phyloP scores from a whole-genome alignment of 176 grass and related monocot species.

The Aegilops umbellulata region DNA sequence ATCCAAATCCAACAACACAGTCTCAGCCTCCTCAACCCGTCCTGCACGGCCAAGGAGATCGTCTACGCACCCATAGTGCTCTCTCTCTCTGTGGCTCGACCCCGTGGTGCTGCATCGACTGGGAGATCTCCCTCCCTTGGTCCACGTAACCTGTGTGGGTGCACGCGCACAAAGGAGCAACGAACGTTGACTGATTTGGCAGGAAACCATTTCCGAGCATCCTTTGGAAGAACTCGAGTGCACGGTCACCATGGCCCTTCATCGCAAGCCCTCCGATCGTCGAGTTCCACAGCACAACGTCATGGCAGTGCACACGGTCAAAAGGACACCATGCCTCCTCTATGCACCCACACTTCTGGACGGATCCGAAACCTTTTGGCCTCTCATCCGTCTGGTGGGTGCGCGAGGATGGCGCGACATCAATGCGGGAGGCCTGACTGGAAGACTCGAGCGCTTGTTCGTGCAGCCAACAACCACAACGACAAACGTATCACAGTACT shows the following conservation, averaged over 20 bases:
- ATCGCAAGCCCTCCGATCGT: slow-evolving; percentile 62
- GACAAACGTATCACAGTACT: too few species aligned
- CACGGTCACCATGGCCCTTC: slow-evolving; percentile 28
- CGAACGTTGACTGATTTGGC: slow-evolving; percentile 44
- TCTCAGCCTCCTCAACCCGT: slow-evolving; percentile 40
- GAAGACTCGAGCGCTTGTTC: background rate
- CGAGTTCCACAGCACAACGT: slow-evolving; percentile 51
- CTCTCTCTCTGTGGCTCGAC: slow-evolving; percentile 53
- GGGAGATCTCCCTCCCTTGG: slow-evolving; percentile 45
- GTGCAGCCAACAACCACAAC: background rate
- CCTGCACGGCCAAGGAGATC: slow-evolving; percentile 54
- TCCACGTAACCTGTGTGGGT: slow-evolving; percentile 47
- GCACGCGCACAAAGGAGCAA: slow-evolving; percentile 54
- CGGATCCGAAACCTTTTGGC: too few species aligned
- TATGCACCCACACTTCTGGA: too few species aligned
- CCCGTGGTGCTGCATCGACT: slow-evolving; percentile 35
- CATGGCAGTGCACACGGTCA: too few species aligned
- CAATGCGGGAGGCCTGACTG: too few species aligned
- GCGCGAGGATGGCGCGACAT: background rate
- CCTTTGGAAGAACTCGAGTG: slow-evolving; percentile 35
- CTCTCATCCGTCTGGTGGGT: background rate
- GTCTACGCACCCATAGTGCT: slow-evolving; percentile 63
- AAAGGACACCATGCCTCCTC: too few species aligned
- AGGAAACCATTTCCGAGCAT: slow-evolving; percentile 21
- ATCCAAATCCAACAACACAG: slow-evolving; percentile 41